Evolutionary conservation across 306 rosid genomes (phyloP).

Genomic region (Fragaria ananassa): DNA sequence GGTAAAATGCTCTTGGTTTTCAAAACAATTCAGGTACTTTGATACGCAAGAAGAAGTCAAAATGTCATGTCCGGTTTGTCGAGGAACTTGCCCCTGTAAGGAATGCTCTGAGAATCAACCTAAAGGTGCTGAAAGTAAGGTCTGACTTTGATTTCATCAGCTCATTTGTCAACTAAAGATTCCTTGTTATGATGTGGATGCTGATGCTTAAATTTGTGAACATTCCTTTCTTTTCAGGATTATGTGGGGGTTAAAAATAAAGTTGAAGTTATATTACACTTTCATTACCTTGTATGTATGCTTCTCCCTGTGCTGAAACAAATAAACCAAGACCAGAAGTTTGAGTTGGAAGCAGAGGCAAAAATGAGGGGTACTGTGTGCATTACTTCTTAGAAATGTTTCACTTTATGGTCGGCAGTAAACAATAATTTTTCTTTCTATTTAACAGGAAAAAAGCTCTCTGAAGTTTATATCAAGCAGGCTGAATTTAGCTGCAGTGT

Average conservation of each 20-base stretch:
- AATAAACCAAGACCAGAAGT: constrained; percentile 64
- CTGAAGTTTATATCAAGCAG: constrained; percentile 72
- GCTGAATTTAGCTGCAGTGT: constrained; percentile 50
- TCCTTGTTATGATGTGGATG: constrained; percentile 26
- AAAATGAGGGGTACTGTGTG: constrained; percentile 50
- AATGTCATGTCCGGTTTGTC: constrained; percentile 93
- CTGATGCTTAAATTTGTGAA: constrained; percentile 33
- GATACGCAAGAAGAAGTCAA: constrained; percentile 79
- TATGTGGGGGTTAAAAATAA: constrained; percentile 50
- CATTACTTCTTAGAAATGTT: constrained; percentile 16
- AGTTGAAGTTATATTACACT: constrained; percentile 63
- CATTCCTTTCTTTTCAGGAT: constrained; percentile 51
- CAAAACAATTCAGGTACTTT: constrained; percentile 53
- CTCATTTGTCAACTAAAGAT: constrained; percentile 22
- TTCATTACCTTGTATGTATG: constrained; percentile 80
- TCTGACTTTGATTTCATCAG: constrained; percentile 60
- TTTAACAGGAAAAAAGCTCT: constrained; percentile 53
- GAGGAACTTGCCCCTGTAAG: constrained; percentile 83
- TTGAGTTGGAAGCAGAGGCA: constrained; percentile 69
- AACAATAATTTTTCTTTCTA: neutral
- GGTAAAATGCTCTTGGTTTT: constrained; percentile 13
- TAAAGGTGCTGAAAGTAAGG: constrained; percentile 87
- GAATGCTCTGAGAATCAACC: constrained; percentile 66
- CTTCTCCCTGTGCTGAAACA: constrained; percentile 85
- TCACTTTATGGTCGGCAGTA: constrained; percentile 1